phyloP scores from a whole-genome alignment of 2,329 filamentous ascomycete species.

The Pseudofabraea citricarpa region DNA sequence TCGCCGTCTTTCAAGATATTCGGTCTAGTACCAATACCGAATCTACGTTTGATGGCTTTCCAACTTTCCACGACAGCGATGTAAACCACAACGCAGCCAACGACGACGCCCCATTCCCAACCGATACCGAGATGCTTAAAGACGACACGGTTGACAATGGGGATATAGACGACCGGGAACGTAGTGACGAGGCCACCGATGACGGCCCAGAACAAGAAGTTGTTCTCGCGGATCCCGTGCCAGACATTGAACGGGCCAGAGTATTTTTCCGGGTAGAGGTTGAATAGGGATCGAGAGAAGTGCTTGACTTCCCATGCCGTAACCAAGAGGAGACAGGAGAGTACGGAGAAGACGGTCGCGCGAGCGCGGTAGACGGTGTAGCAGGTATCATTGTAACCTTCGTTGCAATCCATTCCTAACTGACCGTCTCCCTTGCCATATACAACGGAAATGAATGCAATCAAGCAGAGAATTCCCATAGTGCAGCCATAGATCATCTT shows the following conservation, averaged over 20 bases:
- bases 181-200: constrained; percentile 54
- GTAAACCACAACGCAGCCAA: constrained; percentile 54
- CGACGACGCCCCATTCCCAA: constrained; percentile 71
- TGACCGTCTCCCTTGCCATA: constrained; percentile 48
- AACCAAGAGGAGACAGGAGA: constrained; percentile 64
- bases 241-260: constrained; percentile 45
- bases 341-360: constrained; percentile 63
- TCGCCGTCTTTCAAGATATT: too few species aligned
- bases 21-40: not conserved
- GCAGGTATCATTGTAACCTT: constrained; percentile 44
- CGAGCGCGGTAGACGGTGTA: constrained; percentile 58
- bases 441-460: constrained; percentile 54
- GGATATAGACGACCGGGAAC: constrained; percentile 64
- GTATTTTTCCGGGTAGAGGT: constrained; percentile 54
- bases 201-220: constrained; percentile 62
- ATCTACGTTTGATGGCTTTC: constrained; percentile 61
- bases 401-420: constrained; percentile 56
- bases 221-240: constrained; percentile 62
- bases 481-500: constrained; percentile 62
- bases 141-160: constrained; percentile 58
- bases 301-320: constrained; percentile 73
- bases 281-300: constrained; percentile 64
- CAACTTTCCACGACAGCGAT: constrained; percentile 60
- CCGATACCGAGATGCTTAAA: constrained; percentile 66
- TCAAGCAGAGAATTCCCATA: constrained; percentile 58